Conservation (phyloP, 768 basidiomycete genomes). For the Collybiopsis confluens region DNA sequence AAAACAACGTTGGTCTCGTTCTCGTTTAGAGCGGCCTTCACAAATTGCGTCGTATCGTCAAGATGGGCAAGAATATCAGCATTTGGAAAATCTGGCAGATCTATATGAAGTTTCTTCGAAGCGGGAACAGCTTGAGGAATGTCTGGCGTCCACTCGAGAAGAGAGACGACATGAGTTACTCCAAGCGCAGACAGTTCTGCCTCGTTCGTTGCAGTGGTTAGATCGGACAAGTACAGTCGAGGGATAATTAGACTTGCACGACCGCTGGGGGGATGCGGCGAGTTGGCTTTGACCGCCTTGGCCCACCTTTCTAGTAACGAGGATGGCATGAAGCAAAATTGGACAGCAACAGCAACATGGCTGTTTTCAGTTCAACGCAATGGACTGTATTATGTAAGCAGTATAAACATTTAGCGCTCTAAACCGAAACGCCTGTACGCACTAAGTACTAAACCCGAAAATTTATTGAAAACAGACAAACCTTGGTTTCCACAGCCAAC, state of each 20-base stretch:
- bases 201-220: conserved; percentile 46
- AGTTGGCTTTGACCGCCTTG: not conserved
- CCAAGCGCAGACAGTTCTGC: conserved; percentile 50
- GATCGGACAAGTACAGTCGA: conserved; percentile 30
- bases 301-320: not conserved
- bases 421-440: no score
- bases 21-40: conserved; percentile 41
- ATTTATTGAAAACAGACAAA: conserved; percentile 14
- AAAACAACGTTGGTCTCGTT: conserved; percentile 41
- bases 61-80: conserved; percentile 44
- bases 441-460: no score
- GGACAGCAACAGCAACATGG: no score
- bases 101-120: conserved; percentile 46
- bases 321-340: no score
- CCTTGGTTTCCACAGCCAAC: conserved; percentile 53
- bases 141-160: conserved; percentile 47
- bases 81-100: conserved; percentile 35
- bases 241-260: conserved; percentile 36
- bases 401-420: no score
- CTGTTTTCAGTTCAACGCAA: no score
- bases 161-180: conserved; percentile 71
- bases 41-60: conserved; percentile 47
- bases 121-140: conserved; percentile 41
- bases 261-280: not conserved
- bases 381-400: no score